Evolutionary conservation across 768 basidiomycete genomes (phyloP), one percentile per base, ranked within the genome.

Genomic region (Leccinum rimulosum): DNA sequence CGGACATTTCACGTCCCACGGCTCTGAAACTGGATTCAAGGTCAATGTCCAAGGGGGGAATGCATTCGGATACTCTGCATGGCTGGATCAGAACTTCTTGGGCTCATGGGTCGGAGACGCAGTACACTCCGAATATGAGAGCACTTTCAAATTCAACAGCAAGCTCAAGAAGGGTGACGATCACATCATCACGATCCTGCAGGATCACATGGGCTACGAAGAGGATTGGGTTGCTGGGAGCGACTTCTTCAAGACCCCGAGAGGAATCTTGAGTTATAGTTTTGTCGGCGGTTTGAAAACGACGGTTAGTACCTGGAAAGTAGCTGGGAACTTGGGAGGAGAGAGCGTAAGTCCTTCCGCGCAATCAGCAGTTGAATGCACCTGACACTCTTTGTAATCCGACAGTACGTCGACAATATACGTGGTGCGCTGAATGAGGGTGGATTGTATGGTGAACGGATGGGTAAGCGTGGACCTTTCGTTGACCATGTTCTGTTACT

Each of bases 391-490:
- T 28, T 30, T 22, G 35, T 35, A 38, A 6, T 49, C 40, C 2
- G 52, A n/a, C 28, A 82, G 79, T 82, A 80, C 61, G 68, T 70
- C 31, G 84, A 86, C 65, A 74, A 58, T 22, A 71, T 74, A 25
- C 78, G 85, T 17, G 84, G 84, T 6, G 75, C 82, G n/a, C 69
- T 83, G 57, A 85, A 86, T 60, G 84, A 84, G 66, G 85, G 85
- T 9, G 84, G 84, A 2, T 65, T 84, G 2, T 84, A 78, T 57
- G 82, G 74, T 14, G 84, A 86, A 68, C 77, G 84, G 17, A 77
- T 80, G 75, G 82, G 65, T 57, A 48, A 55, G 49, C 31, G 28
- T 28, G 56, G 17, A 6, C 3, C 0, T 14, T 50, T 38, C 27
- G 19, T 22, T 6, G 17, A 14, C 17, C 15, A 11, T 35, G 15